Evolutionary conservation across 225 moss, liverwort and hornwort genomes (phyloP).

Genomic region (Marchantia polymorpha): DNA sequence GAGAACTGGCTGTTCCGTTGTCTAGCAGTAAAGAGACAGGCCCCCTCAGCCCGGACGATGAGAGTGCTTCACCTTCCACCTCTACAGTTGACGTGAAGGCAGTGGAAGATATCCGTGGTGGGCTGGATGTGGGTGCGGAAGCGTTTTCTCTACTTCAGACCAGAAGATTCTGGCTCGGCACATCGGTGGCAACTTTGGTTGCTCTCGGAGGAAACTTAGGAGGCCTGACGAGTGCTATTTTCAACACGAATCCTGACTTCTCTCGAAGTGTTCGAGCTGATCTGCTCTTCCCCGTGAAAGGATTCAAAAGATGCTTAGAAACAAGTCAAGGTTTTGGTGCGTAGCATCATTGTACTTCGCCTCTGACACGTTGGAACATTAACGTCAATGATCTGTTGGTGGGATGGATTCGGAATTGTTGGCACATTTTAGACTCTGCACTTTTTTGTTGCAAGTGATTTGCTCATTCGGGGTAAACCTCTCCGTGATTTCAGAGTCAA

Average conservation of each 20-base stretch:
- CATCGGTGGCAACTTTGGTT: slow-evolving; percentile 48
- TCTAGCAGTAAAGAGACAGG: neutral
- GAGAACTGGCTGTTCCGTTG: neutral
- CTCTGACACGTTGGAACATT: neutral
- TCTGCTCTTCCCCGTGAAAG: slow-evolving; percentile 65
- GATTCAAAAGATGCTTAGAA: slow-evolving; percentile 84
- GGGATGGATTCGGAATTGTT: no score
- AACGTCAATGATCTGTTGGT: no score
- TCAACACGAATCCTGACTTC: slow-evolving; percentile 51
- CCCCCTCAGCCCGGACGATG: neutral
- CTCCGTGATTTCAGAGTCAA: no score
- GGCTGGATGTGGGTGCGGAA: neutral
- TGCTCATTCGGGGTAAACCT: no score
- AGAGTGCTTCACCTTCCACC: neutral
- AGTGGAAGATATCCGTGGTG: neutral
- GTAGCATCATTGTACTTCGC: neutral
- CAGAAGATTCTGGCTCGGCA: slow-evolving; percentile 66
- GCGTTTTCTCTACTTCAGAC: slow-evolving; percentile 40
- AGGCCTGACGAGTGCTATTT: slow-evolving; percentile 65
- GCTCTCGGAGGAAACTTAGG: slow-evolving; percentile 78
- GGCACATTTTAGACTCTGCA: no score
- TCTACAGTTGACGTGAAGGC: neutral
- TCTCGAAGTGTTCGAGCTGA: slow-evolving; percentile 70
- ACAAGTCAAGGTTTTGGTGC: slow-evolving; percentile 74
- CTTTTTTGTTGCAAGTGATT: no score